Percentiles rank a stretch among this genome's conserved stretches.
These are phyloP conservation scores for Trametes hirsuta DNA, from an alignment of 1,284 basidiomycete genomes.

Conservation along the genomic window DNA sequence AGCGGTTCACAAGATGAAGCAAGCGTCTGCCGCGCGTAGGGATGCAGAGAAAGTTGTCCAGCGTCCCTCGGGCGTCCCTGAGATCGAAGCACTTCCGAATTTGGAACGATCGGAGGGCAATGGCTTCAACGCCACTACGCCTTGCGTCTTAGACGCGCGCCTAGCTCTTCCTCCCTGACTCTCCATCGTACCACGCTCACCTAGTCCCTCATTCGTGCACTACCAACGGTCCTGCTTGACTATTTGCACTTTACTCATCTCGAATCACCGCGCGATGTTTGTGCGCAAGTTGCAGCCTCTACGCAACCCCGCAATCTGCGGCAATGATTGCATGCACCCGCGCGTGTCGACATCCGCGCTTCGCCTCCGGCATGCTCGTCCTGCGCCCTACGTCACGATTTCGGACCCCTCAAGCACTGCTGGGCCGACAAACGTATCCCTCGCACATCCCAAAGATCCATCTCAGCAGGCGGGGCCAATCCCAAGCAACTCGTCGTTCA, in stretches of 20 bases:
- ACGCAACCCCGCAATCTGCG: conserved; percentile 1
- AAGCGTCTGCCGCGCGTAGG: background rate
- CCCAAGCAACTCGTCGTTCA: conserved; percentile 5
- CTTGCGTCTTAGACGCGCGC: background rate
- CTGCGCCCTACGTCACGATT: conserved; percentile 22
- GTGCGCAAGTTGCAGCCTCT: conserved; percentile 19
- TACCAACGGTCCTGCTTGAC: background rate
- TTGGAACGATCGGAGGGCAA: conserved; percentile 15
- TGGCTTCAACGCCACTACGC: conserved; percentile 17
- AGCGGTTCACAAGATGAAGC: background rate
- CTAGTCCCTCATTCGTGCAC: background rate
- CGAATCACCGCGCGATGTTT: conserved; percentile 15
- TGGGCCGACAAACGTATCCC: conserved; percentile 26
- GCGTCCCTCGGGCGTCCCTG: conserved; percentile 5
- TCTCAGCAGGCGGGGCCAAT: conserved; percentile 17
- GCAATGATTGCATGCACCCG: conserved; percentile 8
- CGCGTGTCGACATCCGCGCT: conserved; percentile 9
- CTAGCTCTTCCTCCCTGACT: background rate
- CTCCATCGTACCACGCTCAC: background rate
- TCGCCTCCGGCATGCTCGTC: conserved; percentile 9
- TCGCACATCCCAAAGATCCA: conserved; percentile 39
- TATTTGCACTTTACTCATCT: background rate
- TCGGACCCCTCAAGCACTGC: conserved; percentile 27
- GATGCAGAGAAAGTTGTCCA: background rate
- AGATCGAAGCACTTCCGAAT: conserved; percentile 6